Conservation (phyloP, 257 asterid genomes). For the Nicotiana obtusifolia region DNA sequence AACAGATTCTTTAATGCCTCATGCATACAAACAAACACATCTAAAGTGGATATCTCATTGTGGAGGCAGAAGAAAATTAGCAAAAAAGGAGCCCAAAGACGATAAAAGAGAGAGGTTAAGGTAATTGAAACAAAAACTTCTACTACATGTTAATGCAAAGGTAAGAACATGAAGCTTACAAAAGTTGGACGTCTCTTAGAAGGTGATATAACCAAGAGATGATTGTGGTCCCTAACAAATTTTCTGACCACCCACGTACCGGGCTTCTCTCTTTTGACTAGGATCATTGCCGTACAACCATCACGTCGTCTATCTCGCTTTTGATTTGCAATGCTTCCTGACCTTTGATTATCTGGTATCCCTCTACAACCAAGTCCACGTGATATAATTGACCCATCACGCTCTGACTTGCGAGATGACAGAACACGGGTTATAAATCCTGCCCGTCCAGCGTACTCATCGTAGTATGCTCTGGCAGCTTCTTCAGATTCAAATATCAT, state of each 20-base stretch:
- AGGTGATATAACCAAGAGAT: constrained; percentile 45
- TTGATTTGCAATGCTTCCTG: constrained; percentile 27
- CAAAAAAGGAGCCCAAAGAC: neutral
- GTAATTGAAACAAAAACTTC: neutral
- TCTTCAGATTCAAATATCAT: constrained; percentile 60
- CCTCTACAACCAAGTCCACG: constrained; percentile 76
- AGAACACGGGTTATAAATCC: constrained; percentile 53
- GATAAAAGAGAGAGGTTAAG: neutral
- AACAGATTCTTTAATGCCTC: neutral
- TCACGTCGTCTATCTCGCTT: constrained; percentile 44
- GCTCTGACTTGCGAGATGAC: constrained; percentile 67
- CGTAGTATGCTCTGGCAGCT: constrained; percentile 58
- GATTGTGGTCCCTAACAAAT: constrained; percentile 70
- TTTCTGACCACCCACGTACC: constrained; percentile 65
- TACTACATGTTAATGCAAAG: constrained; percentile 5
- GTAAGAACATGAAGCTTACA: constrained; percentile 30
- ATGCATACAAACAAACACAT: neutral
- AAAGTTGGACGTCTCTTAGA: constrained; percentile 42
- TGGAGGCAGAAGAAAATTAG: neutral
- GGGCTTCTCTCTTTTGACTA: constrained; percentile 55
- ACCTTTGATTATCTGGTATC: constrained; percentile 28
- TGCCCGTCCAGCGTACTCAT: constrained; percentile 46
- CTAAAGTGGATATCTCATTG: neutral
- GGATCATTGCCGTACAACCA: constrained; percentile 59
- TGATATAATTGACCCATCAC: constrained; percentile 60